Evolutionary conservation across 257 asterid species (phyloP).

Genomic region (Nicotiana paniculata): DNA sequence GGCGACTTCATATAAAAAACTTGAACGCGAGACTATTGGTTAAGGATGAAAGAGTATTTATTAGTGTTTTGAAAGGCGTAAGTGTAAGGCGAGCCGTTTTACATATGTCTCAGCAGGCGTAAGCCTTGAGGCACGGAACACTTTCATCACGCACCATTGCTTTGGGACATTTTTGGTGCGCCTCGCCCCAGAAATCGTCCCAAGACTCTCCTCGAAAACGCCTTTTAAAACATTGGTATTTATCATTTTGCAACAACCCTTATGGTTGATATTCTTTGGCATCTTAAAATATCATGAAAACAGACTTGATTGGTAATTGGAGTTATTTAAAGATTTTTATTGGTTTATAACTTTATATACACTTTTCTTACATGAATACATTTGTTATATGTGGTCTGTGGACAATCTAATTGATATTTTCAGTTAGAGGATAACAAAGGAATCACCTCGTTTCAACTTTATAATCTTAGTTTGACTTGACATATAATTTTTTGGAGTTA

Average conservation of each 20-base stretch:
- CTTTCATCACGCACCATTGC: too few species aligned
- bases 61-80: too few species aligned
- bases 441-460: background rate
- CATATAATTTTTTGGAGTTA: background rate
- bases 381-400: background rate
- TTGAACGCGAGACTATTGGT: rapidly evolving
- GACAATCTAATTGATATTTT: background rate
- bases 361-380: background rate
- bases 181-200: too few species aligned
- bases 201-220: too few species aligned
- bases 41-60: too few species aligned
- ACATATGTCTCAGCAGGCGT: too few species aligned
- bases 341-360: background rate
- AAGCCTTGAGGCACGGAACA: too few species aligned
- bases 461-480: background rate
- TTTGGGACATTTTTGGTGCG: too few species aligned
- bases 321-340: background rate
- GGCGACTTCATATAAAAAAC: rapidly evolving
- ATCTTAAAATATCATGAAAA: background rate
- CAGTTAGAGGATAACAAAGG: background rate
- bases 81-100: too few species aligned
- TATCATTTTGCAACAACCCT: too few species aligned
- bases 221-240: too few species aligned
- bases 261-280: background rate
- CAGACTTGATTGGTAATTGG: background rate